phyloP scores from a whole-genome alignment of 371 early-diverging fungal genomes.

The Mucor circinelloides region DNA sequence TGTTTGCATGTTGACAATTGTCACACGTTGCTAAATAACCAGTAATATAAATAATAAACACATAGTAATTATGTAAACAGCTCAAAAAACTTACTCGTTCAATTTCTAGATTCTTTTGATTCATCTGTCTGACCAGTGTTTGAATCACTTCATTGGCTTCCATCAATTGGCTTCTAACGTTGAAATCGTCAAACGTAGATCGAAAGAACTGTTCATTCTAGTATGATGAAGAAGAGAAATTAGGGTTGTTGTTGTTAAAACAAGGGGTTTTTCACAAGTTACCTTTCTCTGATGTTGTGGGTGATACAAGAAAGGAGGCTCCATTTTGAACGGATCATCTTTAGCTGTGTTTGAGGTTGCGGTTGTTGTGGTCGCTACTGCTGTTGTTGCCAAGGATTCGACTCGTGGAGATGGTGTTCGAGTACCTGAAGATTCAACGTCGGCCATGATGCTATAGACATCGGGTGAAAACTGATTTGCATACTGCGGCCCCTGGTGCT shows the following conservation, averaged over 20 bases:
- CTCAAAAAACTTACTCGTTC: conserved; percentile 10
- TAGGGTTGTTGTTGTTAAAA: background rate
- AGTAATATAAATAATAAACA: background rate
- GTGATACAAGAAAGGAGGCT: conserved; percentile 20
- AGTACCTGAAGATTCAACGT: conserved; percentile 27
- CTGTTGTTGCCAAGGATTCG: conserved; percentile 7
- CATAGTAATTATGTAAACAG: background rate
- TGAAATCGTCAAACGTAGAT: background rate
- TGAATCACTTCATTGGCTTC: conserved; percentile 28
- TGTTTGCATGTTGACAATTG: conserved; percentile 27
- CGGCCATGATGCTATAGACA: conserved; percentile 18
- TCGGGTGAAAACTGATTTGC: conserved; percentile 8
- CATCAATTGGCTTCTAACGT: conserved; percentile 19
- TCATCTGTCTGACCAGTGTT: conserved; percentile 23
- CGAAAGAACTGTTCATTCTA: background rate
- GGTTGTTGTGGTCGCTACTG: background rate
- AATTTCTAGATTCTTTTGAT: conserved; percentile 3
- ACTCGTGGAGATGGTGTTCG: conserved; percentile 23
- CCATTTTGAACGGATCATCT: conserved; percentile 6
- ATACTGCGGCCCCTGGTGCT: background rate
- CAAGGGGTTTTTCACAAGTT: background rate
- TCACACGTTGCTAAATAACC: conserved; percentile 19
- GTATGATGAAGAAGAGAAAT: background rate
- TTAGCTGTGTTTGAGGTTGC: background rate
- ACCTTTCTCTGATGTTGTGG: conserved; percentile 12